Conservation (phyloP, 768 basidiomycete species). For the Filobasidium floriforme region DNA sequence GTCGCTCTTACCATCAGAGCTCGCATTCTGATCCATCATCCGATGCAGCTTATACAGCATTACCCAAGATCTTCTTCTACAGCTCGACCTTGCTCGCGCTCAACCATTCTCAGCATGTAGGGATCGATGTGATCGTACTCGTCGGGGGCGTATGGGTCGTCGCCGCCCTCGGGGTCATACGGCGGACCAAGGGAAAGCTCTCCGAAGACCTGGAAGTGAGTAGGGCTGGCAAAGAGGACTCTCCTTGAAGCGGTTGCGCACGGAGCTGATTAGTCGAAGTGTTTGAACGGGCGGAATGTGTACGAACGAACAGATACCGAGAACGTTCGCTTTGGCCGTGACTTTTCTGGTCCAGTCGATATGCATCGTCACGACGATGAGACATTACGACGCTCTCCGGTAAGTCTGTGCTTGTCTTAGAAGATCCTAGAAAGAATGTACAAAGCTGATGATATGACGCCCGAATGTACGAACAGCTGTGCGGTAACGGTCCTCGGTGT, state of each 20-base stretch:
- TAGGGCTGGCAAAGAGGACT: not conserved
- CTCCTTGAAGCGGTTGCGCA: not conserved
- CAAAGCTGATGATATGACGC: not conserved
- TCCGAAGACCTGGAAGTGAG: not conserved
- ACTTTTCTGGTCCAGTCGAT: not conserved
- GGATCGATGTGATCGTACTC: not conserved
- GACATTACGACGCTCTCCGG: constrained; percentile 6
- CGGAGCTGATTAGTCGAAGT: too few species aligned
- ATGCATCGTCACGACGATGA: not conserved
- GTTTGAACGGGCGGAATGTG: too few species aligned
- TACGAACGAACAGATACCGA: not conserved
- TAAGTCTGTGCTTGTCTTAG: not conserved
- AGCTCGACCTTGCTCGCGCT: constrained; percentile 5
- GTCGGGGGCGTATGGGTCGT: constrained; percentile 1
- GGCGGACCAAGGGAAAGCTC: not conserved
- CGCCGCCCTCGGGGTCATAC: not conserved
- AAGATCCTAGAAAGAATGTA: not conserved
- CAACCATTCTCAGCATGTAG: constrained; percentile 4
- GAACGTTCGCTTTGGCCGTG: not conserved
- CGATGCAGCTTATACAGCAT: not conserved
- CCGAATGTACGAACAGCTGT: not conserved
- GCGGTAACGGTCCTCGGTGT: not conserved
- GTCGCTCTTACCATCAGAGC: not conserved
- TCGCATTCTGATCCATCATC: not conserved
- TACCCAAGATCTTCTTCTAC: constrained; percentile 4